These are phyloP conservation scores for Vaccinium corymbosum DNA, from an alignment of 148 eudicot genomes.

Conservation along the genomic window DNA sequence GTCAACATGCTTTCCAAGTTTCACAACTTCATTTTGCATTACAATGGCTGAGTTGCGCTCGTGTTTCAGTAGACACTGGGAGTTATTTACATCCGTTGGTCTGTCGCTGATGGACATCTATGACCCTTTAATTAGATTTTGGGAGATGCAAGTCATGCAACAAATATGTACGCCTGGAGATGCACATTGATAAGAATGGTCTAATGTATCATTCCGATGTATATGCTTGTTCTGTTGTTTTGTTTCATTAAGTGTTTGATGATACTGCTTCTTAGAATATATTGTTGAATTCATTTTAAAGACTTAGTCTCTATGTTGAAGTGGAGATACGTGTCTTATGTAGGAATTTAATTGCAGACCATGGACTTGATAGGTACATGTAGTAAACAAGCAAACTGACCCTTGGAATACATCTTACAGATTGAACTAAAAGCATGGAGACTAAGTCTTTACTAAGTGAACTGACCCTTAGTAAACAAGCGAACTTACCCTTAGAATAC, in stretches of 20 bases:
- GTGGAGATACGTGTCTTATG: neutral
- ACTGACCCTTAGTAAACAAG: too few relatives aligned
- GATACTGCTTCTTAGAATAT: neutral
- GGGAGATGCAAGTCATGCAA: neutral
- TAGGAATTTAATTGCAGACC: neutral
- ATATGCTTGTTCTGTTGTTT: neutral
- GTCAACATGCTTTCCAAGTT: neutral
- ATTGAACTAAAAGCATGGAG: constrained; percentile 1
- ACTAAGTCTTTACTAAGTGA: too few relatives aligned
- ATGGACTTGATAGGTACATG: neutral
- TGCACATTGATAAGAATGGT: constrained; percentile 7
- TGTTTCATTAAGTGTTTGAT: neutral
- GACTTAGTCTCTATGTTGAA: neutral
- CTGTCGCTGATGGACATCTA: neutral
- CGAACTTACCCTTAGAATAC: neutral
- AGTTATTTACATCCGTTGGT: neutral
- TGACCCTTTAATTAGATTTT: neutral
- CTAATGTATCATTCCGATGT: neutral
- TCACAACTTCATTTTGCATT: neutral
- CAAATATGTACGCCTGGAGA: neutral
- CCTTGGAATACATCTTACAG: neutral
- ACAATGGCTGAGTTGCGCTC: neutral
- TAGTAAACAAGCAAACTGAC: neutral
- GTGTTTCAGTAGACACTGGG: neutral
- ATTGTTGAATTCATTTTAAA: neutral